Conservation (phyloP, 2,329 filamentous ascomycete genomes). For the Cordyceps javanica region DNA sequence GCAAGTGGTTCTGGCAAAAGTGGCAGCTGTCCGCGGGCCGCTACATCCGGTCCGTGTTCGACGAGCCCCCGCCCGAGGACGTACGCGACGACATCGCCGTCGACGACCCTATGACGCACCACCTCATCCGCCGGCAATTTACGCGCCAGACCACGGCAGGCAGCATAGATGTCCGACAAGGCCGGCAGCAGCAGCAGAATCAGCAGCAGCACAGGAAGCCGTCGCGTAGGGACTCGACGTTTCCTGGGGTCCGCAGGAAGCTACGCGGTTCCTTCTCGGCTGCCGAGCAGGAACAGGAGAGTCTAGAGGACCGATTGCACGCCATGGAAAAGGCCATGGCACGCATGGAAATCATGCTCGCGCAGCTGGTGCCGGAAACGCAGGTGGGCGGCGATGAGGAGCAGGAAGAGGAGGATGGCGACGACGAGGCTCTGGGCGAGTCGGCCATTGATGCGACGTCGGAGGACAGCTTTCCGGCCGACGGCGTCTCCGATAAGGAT, state of each 20-base stretch:
- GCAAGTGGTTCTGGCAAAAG: conserved; percentile 57
- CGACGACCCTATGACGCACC: conserved; percentile 52
- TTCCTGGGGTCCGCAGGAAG: conserved; percentile 43
- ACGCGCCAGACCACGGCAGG: conserved; percentile 37
- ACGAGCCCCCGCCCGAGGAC: conserved; percentile 59
- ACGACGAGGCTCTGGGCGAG: conserved; percentile 18
- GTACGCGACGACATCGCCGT: conserved; percentile 51
- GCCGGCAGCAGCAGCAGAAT: no score
- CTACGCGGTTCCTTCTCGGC: conserved; percentile 44
- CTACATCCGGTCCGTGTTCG: conserved; percentile 67
- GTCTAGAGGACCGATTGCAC: conserved; percentile 39
- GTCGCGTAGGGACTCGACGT: conserved; percentile 51
- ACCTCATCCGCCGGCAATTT: conserved; percentile 53
- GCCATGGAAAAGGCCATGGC: conserved; percentile 44
- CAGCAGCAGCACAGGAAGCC: no score
- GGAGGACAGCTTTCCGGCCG: conserved; percentile 1
- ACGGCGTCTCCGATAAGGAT: neutral
- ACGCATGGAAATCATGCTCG: conserved; percentile 43
- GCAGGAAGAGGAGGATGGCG: conserved; percentile 22
- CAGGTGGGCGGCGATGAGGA: conserved; percentile 19
- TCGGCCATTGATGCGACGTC: conserved; percentile 7
- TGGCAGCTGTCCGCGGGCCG: conserved; percentile 64
- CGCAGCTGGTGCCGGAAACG: conserved; percentile 28
- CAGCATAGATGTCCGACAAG: conserved; percentile 15
- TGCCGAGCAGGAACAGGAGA: conserved; percentile 34